phyloP scores from a whole-genome alignment of 768 basidiomycete genomes.

The Naganishia vaughanmartiniae region DNA sequence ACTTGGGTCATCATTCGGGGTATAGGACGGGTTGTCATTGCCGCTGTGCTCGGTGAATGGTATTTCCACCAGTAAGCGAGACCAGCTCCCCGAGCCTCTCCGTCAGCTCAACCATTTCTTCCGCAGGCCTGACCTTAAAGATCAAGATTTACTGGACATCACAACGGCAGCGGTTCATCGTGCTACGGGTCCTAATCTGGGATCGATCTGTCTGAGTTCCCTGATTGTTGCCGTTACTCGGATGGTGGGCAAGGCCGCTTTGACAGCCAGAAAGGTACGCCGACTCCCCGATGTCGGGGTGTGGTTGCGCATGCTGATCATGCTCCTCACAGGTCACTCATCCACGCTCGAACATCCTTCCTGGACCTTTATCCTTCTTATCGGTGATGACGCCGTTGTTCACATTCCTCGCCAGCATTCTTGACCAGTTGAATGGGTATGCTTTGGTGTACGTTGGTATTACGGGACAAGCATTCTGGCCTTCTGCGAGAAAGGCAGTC shows the following conservation, averaged over 20 bases:
- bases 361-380: slow-evolving; percentile 44
- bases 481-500: slow-evolving; percentile 60
- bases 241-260: slow-evolving; percentile 54
- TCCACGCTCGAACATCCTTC: slow-evolving; percentile 45
- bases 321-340: slow-evolving; percentile 34
- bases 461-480: slow-evolving; percentile 69
- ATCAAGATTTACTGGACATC: slow-evolving; percentile 54
- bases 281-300: neutral
- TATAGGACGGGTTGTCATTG: slow-evolving; percentile 68
- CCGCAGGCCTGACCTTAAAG: slow-evolving; percentile 17
- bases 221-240: slow-evolving; percentile 73
- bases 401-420: slow-evolving; percentile 49
- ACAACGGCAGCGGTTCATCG: slow-evolving; percentile 76
- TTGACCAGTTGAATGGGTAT: slow-evolving; percentile 63
- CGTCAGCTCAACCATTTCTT: neutral
- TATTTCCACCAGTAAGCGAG: slow-evolving; percentile 68
- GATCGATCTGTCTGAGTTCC: slow-evolving; percentile 72
- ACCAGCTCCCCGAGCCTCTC: neutral
- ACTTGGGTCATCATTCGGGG: slow-evolving; percentile 77
- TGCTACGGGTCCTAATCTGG: slow-evolving; percentile 75
- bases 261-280: slow-evolving; percentile 37
- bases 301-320: neutral
- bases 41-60: slow-evolving; percentile 86
- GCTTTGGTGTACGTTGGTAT: slow-evolving; percentile 72
- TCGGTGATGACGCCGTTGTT: slow-evolving; percentile 49